Base-by-base conservation (phyloP, 2,329 filamentous ascomycete species). In the Pestalotiopsis sp. region DNA sequence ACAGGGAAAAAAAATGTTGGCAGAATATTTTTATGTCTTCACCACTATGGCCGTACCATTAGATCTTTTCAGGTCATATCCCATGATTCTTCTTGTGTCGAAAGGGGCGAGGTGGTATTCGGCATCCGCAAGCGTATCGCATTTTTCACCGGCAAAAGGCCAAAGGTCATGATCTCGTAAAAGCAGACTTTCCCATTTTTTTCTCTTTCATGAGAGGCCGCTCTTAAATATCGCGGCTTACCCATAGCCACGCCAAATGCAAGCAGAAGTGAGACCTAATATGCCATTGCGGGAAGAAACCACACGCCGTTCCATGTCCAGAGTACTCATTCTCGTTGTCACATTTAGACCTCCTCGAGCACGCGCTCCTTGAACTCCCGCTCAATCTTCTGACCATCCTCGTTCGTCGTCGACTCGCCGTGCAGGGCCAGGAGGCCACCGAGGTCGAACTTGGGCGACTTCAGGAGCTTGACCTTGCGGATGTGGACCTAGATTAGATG, bases 381-480 rank as follows among this genome's bases (percentile, higher is more conserved):
- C 91, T 98, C 96, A 77, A 97, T 93, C 93, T 98, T 98, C 87
- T 98, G 93, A 80, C 96, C 96, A 83, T 94, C 91, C 86, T 99
- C 96, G 82, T 98, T 95, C 78, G 93, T 95, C 81, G 90, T 92
- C 73, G 95, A 97, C 90, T 99, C 96, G 86, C 96, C 96, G 88
- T 99, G 96, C 79, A 99, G 92, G 84, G 92, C 92, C 85, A 99
- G 92, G 77, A 99, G 91, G 78, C 93, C 92, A 85, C 96, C 96
- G 75, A 99, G 92, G 82, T 99, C 96, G 88, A 99, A 98, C 90
- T 99, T 99, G 82, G 96, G 96, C 76, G 92, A 85, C 92, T 99
- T 99, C 78, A 99, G 89, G 78, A 99, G 93, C 92, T 99, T 99
- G 81, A 99, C 95, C 91, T 99, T 99, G 86, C 96, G 95, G 86